phyloP scores from a whole-genome alignment of 768 basidiomycete genomes.

The Lentinula sp. region DNA sequence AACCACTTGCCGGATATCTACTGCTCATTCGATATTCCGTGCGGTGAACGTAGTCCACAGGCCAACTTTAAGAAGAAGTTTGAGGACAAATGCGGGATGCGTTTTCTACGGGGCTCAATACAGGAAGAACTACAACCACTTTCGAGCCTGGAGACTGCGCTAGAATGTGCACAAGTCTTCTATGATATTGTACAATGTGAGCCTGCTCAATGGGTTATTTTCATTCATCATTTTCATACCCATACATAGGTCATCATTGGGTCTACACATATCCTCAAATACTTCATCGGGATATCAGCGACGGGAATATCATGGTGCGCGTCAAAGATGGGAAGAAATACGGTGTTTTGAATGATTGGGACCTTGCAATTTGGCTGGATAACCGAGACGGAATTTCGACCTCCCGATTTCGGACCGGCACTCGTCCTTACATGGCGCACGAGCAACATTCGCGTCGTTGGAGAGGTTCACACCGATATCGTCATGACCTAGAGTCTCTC shows the following conservation, averaged over 20 bases:
- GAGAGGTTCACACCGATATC: not conserved
- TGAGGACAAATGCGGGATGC: not conserved
- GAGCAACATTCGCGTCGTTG: not conserved
- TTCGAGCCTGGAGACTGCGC: not conserved
- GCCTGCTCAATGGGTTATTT: not conserved
- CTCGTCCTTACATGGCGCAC: not conserved
- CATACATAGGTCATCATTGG: not conserved
- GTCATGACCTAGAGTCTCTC: not conserved
- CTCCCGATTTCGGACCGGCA: not conserved
- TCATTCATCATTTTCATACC: not conserved
- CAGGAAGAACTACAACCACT: not conserved
- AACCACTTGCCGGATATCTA: not conserved
- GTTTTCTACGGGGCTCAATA: not conserved
- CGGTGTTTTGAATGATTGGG: slow-evolving; percentile 1
- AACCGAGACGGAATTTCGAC: not conserved
- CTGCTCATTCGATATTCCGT: not conserved
- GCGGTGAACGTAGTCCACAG: not conserved
- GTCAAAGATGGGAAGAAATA: not conserved
- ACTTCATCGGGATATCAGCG: slow-evolving; percentile 2
- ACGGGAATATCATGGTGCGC: not conserved
- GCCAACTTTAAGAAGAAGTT: not conserved
- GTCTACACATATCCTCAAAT: not conserved
- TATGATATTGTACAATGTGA: not conserved
- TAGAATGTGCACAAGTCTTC: not conserved
- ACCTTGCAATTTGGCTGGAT: not conserved